A percentile compares a stretch with the other conserved stretches of the same genome.
Evolutionary conservation across 345 rosid genomes (phyloP).

Genomic region (Cardiospermum halicacabum): DNA sequence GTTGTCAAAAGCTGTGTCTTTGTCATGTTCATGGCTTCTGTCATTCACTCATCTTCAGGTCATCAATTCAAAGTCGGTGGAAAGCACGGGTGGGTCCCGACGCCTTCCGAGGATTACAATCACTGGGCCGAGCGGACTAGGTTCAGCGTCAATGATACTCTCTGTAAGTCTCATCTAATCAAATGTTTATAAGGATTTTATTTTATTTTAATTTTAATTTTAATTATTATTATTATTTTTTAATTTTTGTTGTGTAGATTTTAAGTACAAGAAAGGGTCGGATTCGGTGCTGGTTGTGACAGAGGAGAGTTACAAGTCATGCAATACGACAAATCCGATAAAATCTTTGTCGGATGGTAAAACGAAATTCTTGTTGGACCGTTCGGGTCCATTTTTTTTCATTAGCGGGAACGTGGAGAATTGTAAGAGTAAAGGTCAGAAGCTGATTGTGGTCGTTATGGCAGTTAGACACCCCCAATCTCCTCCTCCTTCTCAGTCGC

Average conservation of each 20-base stretch:
- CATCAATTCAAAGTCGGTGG: constrained; percentile 67
- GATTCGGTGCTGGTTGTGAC: constrained; percentile 65
- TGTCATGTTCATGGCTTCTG: constrained; percentile 12
- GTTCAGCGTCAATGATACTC: constrained; percentile 81
- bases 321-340: constrained; percentile 55
- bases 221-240: too few relatives aligned
- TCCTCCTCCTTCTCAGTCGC: constrained; percentile 20
- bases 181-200: not conserved
- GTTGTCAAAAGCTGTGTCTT: constrained; percentile 8
- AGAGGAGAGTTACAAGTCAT: constrained; percentile 46
- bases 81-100: constrained; percentile 66
- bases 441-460: constrained; percentile 51
- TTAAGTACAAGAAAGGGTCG: constrained; percentile 60
- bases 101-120: constrained; percentile 60
- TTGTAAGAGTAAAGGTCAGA: constrained; percentile 72
- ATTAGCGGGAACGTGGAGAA: constrained; percentile 57
- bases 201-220: not conserved
- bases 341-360: constrained; percentile 47
- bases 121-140: constrained; percentile 83
- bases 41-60: constrained; percentile 32
- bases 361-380: constrained; percentile 51
- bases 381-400: constrained; percentile 79
- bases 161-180: constrained; percentile 34
- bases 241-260: constrained; percentile 37
- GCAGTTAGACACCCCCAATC: constrained; percentile 39